Evolutionary conservation across 192 early-diverging fungal genomes (phyloP), one percentile per base, ranked within the genome.

Genomic region (Phycomyces blakesleeanus): DNA sequence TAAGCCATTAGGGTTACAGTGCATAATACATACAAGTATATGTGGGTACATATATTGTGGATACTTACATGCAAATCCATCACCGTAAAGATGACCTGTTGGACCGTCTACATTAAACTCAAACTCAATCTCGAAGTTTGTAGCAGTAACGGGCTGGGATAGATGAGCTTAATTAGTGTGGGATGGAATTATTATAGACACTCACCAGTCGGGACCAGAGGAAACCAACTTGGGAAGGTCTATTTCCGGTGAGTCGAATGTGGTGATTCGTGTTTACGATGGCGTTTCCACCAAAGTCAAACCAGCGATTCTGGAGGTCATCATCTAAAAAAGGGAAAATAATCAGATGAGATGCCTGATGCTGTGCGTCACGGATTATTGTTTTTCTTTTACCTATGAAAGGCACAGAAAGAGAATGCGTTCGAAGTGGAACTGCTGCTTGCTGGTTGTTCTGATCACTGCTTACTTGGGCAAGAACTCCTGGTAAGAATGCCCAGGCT

Each of bases 251-350:
- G 68, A 99, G 69, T 5, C 97, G 89, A 51, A 99, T 84, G 57
- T 89, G 84, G 51, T 77, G 76, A 73, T 93, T 89, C 25, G 94
- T 90, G 67, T 99, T 90, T 65, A 99, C 83, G 37, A 93, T 60
- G 21, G 95, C 69, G 73, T 95, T 91, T 57, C 91, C 96, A 44
- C 93, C 94, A 85, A 90, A 98, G 70, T 99, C 91, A 82, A 92
- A 99, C 85, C 93, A 92, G 67, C 93, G 84, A 76, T 83, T 87
- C 61, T 88, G 82, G 63, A 90, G 81, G 24, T 86, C 88, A 72
- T 89, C 83, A 76, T 91, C 90, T 38, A 60, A 26, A 41, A 26
- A 52, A 38, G 38, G 4, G 2, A 39, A 29, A 5, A 68, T 20
- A 11, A 5, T 1, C 6, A 41, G 38, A 52, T 38, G 26, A 51